Percentiles rank a stretch among this genome's conserved stretches.
Evolutionary conservation across 495 filamentous ascomycete species (phyloP).

Genomic region (Physcia stellaris): DNA sequence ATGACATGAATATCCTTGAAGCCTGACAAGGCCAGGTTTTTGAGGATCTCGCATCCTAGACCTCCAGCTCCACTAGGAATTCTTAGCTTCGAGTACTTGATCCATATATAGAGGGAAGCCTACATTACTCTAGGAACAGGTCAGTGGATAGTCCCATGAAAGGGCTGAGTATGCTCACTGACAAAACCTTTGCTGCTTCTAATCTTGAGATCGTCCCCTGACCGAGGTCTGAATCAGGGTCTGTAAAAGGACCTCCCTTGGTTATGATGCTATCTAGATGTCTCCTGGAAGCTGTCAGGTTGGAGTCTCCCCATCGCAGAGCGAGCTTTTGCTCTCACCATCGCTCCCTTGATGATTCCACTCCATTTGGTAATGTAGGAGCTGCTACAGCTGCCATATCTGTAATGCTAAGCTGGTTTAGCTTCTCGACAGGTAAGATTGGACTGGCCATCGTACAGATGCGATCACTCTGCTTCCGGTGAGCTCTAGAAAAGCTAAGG

Average conservation of each 20-base stretch:
- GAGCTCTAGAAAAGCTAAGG: too few relatives aligned
- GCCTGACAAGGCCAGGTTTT: conserved; percentile 88
- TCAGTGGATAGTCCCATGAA: conserved; percentile 17
- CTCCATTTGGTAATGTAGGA: background rate
- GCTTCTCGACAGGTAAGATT: too few relatives aligned
- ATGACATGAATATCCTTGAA: conserved; percentile 98
- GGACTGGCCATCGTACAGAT: too few relatives aligned
- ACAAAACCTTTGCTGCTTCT: conserved; percentile 58
- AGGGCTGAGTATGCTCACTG: conserved; percentile 20
- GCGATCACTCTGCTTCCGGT: too few relatives aligned
- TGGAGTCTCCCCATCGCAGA: background rate
- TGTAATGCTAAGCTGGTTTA: too few relatives aligned
- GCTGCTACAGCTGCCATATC: too few relatives aligned
- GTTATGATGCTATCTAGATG: conserved; percentile 67
- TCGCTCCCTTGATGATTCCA: background rate
- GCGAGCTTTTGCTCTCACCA: background rate
- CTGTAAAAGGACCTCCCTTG: conserved; percentile 64
- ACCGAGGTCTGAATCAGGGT: conserved; percentile 52
- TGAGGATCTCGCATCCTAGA: conserved; percentile 91
- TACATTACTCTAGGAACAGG: conserved; percentile 32
- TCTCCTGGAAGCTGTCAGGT: conserved; percentile 43
- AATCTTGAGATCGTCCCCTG: conserved; percentile 44
- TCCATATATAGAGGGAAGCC: conserved; percentile 6
- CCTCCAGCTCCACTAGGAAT: conserved; percentile 76
- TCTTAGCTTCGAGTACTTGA: background rate